Evolutionary conservation across 805 yeast genomes (phyloP), one percentile per base, ranked within the genome.

Genomic region (Saccharomycopsis babjevae): DNA sequence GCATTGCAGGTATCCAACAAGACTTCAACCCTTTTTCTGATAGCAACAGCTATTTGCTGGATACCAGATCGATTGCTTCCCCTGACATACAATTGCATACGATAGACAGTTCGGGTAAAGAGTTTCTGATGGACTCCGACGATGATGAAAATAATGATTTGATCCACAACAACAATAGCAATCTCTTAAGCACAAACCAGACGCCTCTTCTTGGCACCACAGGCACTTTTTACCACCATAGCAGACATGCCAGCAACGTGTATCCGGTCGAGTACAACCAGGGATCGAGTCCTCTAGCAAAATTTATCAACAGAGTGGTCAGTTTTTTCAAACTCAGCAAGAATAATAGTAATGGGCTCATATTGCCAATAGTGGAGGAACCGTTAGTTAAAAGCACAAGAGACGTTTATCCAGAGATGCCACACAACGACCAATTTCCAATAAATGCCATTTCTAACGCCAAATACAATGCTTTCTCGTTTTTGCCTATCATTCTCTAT

Each of bases 361-460:
- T 56, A 25, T 50, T 61, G 28, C 63, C 63, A n/a, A 30, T 56
- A 2, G 16, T 39, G 3, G 62, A 59, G 6, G 52, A 46, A 32
- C 39, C 57, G 7, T 28, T 15, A 5, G 42, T 38, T 11, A 32
- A 34, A 18, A 59, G 38, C 16, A 32, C 64, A 20, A 71, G 81
- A 66, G 75, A 74, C 54, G 72, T 78, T 2, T 75, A 75, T 64
- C 79, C 80, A 2, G 74, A 74, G 25, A 72, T 77, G 38, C 76
- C 79, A 1, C 74, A 70, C 55, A 69, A 68, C 56, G 69, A 71
- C 56, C 70, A 67, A 56, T 76, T 74, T 60, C 76, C 94, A 1
- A 74, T 89, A 13, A 94, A 94, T 71, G 89, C 94, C 6, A 81
- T 94, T 15, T 88, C 96, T 56, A 94, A 94, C 73, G 98, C 99